Evolutionary conservation across 805 yeast species (phyloP), one percentile per base, ranked within the genome.

Genomic region (Spencermartinsiella europaea): DNA sequence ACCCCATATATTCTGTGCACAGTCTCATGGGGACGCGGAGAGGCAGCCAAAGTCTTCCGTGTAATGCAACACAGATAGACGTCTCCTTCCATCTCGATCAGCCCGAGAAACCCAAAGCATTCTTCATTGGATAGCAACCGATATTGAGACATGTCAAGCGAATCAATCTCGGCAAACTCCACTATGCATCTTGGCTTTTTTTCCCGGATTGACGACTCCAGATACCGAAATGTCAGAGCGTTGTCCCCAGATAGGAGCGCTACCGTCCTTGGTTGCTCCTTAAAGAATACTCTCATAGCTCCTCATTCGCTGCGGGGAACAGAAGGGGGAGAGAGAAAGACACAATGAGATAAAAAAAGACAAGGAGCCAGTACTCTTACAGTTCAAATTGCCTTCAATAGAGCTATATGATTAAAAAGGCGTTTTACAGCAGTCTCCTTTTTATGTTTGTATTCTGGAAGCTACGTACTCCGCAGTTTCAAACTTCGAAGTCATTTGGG

Each of bases 1-100:
- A 91, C 95, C n/a, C 80, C 79, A 59, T 73, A 76, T 40, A 93
- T 90, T 56, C 81, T 80, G 60, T 85, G 81, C 21, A 91, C 85
- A 1, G 86, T 73, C 63, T 93, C 95, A 33, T 79, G 79, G 0
- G 83, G 81, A 14, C 86, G 72, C 0, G 98, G 98, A 21, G 75
- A 71, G 0, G 98, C 98, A 10, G 86, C 95, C 52, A 80, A 76
- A 1, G 79, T 66, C 25, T 85, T 79, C 0, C 87, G 83, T 0
- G 95, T 82, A 44, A 93, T 87, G 0, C 87, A 77, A 43, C 95
- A 85, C 34, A 91, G 65, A 58, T 82, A 93, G 2, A 80, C 76
- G 46, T 85, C 82, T 4, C 73, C 70, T 12, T 77, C 81, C 34
- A 89, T 73, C 44, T 79, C 77, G 34, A 91, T 83, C 38, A 93